These are phyloP conservation scores for Exophiala lecanii-corni DNA, from an alignment of 2,329 filamentous ascomycete species.

Conservation along the genomic window DNA sequence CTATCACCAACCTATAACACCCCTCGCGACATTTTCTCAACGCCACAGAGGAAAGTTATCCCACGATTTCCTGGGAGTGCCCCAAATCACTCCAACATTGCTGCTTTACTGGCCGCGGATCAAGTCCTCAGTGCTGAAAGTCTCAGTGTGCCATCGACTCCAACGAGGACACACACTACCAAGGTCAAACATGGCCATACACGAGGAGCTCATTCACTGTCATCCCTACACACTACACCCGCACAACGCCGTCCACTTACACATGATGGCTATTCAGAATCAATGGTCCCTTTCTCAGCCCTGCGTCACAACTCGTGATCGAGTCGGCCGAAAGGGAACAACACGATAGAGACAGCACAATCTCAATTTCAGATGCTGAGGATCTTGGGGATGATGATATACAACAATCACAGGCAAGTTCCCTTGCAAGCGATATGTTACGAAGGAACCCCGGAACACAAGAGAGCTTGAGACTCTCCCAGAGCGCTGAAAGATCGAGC, in stretches of 20 bases:
- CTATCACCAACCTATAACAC: constrained; percentile 56
- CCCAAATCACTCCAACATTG: constrained; percentile 52
- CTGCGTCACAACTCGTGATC: constrained; percentile 28
- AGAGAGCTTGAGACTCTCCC: constrained; percentile 32
- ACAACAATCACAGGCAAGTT: constrained; percentile 70
- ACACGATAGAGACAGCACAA: constrained; percentile 78
- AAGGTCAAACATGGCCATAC: constrained; percentile 59
- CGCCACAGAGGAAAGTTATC: constrained; percentile 38
- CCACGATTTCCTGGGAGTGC: constrained; percentile 38
- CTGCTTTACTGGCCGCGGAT: constrained; percentile 67
- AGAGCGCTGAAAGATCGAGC: constrained; percentile 40
- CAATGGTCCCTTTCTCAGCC: constrained; percentile 27
- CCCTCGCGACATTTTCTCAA: constrained; percentile 49
- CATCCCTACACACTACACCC: constrained; percentile 76
- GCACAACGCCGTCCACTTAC: constrained; percentile 49
- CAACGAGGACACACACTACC: constrained; percentile 48
- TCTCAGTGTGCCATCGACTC: constrained; percentile 69
- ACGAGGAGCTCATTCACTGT: constrained; percentile 75
- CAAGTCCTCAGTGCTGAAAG: constrained; percentile 76
- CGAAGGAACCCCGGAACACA: constrained; percentile 50
- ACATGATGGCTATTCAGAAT: constrained; percentile 34
- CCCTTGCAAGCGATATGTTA: constrained; percentile 70
- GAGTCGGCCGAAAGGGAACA: constrained; percentile 39
- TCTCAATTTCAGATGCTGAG: constrained; percentile 61
- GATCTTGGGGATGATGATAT: constrained; percentile 61